Base-by-base conservation (phyloP, 345 rosid genomes). In the Populus simonii region DNA sequence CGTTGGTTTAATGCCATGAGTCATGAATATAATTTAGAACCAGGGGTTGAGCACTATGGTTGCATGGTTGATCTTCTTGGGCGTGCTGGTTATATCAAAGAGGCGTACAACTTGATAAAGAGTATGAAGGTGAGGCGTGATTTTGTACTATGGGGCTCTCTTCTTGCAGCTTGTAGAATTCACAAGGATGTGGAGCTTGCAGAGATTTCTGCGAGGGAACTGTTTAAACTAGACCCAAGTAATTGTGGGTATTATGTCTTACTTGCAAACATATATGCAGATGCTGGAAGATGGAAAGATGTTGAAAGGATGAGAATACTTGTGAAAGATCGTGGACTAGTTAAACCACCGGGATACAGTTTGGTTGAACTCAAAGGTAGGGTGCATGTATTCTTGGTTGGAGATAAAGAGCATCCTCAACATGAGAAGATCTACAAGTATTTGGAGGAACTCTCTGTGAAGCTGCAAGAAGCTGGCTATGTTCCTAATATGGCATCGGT, bases 1-100 rank as follows among this genome's bases (percentile, higher is more conserved):
- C 86, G 73, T 77, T 92, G 93, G 94, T 94, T 94, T 74, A 83
- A 87, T 65, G 76, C 82, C 18, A 94, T 94, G 98, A 83, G 63
- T 16, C 61, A 22, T 17, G 86, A 89, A 72, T 94, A 86, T 63
- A 77, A 84, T 22, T 83, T 92, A 25, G 90, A 92, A 68, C 98
- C 97, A 17, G 91, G 96, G 65, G 59, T 93, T 74, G 93, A 94
- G 78, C 98, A 94, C 74, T 91, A 88, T n/a, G 86, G 97, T 31
- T 94, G 97, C 88, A 91, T 94, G 88, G 94, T 92, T 75, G 97
- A 94, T 87, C 94, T 94, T 78, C 88, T 94, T n/a, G 92, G 98
- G 29, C 90, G 93, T 13, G 89, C 94, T 0, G 98, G 97, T 57
- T 78, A 81, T 89, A 89, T 94, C 73, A 59, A 79, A 35, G 86